phyloP scores from a whole-genome alignment of 176 grass and related monocot species.

The Paspalum notatum region DNA sequence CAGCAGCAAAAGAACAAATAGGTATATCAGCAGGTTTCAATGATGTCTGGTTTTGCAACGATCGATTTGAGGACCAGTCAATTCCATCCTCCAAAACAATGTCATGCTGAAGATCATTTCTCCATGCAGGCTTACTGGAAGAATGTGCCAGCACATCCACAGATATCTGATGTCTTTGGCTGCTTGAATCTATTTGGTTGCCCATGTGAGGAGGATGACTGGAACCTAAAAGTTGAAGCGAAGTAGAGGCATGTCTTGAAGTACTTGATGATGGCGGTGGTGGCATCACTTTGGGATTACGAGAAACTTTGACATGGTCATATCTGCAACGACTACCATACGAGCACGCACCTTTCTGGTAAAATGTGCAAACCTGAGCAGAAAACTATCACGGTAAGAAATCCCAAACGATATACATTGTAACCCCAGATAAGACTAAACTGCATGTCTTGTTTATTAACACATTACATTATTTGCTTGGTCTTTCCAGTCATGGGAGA shows the following conservation, averaged over 20 bases:
- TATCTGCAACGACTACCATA: constrained; percentile 91
- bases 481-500: constrained; percentile 94
- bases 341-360: constrained; percentile 90
- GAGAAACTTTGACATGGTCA: constrained; percentile 80
- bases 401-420: constrained; percentile 26
- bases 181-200: constrained; percentile 47
- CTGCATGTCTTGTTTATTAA: not conserved
- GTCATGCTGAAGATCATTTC: constrained; percentile 50
- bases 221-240: constrained; percentile 32
- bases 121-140: constrained; percentile 56
- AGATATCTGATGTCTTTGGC: constrained; percentile 42
- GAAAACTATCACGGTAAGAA: constrained; percentile 33
- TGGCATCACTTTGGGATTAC: constrained; percentile 29
- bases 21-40: constrained; percentile 56
- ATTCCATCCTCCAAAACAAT: constrained; percentile 40
- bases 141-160: constrained; percentile 19
- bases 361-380: constrained; percentile 89
- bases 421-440: constrained; percentile 16
- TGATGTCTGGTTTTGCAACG: constrained; percentile 28
- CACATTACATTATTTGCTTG: constrained; percentile 83
- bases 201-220: constrained; percentile 29
- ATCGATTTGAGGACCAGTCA: constrained; percentile 42
- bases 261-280: constrained; percentile 47
- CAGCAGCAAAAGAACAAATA: constrained; percentile 97
- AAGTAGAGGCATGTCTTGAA: constrained; percentile 43